Evolutionary conservation across 768 basidiomycete species (phyloP).

Genomic region (Sistotremastrum suecicum): DNA sequence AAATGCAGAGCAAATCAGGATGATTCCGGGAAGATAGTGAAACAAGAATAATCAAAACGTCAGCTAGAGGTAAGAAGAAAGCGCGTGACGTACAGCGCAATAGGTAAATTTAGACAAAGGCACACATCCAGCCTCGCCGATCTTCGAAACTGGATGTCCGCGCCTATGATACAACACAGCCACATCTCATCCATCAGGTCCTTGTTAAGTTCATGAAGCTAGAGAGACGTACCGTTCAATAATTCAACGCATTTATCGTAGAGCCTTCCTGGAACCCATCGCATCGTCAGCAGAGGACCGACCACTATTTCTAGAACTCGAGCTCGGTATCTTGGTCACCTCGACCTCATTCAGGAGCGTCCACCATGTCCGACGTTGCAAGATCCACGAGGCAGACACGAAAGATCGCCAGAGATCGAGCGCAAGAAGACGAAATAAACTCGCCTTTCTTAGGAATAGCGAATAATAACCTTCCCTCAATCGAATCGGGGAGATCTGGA

Average conservation of each 20-base stretch:
- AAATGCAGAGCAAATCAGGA: not conserved
- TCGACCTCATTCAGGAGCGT: no score
- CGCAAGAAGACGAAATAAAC: slow-evolving; percentile 1
- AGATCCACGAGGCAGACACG: not conserved
- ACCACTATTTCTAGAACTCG: no score
- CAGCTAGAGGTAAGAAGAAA: not conserved
- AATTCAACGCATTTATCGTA: slow-evolving; percentile 83
- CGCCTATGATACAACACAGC: slow-evolving; percentile 34
- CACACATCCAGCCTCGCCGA: slow-evolving; percentile 83
- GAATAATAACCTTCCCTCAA: slow-evolving; percentile 79
- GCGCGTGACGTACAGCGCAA: slow-evolving; percentile 63
- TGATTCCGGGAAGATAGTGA: not conserved
- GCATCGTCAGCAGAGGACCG: not conserved
- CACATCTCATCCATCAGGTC: not conserved
- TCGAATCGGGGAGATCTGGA: slow-evolving; percentile 33
- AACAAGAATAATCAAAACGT: not conserved
- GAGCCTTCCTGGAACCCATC: slow-evolving; percentile 46
- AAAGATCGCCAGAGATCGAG: not conserved
- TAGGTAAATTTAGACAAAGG: slow-evolving; percentile 84
- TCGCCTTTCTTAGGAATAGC: slow-evolving; percentile 97
- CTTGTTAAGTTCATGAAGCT: not conserved
- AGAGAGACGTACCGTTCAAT: slow-evolving; percentile 49
- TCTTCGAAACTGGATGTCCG: slow-evolving; percentile 89
- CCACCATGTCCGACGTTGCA: not conserved
- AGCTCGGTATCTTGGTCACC: no score